These are phyloP conservation scores for Intubia oerlemansii DNA, from an alignment of 2,329 filamentous ascomycete species.

Conservation along the genomic window DNA sequence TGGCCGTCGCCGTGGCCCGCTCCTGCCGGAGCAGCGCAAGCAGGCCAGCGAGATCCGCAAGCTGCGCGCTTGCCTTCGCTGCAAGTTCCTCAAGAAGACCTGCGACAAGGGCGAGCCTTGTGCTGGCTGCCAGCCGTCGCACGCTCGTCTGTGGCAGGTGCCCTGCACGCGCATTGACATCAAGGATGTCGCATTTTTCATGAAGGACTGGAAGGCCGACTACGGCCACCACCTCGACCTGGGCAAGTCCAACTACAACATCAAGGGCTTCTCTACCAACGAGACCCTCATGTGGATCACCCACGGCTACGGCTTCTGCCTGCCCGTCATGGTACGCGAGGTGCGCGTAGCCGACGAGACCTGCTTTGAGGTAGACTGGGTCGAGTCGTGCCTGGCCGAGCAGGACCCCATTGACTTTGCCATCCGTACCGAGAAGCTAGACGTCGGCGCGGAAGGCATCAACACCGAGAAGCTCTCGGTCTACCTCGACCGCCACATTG, in stretches of 20 bases:
- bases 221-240: slow-evolving; percentile 78
- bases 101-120: slow-evolving; percentile 96
- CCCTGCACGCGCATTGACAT: slow-evolving; percentile 96
- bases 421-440: slow-evolving; percentile 69
- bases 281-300: slow-evolving; percentile 73
- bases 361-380: slow-evolving; percentile 87
- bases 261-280: slow-evolving; percentile 59
- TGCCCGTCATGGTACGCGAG: slow-evolving; percentile 84
- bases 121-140: slow-evolving; percentile 83
- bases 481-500: slow-evolving; percentile 89
- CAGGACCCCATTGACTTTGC: slow-evolving; percentile 64
- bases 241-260: slow-evolving; percentile 81
- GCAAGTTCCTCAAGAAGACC: slow-evolving; percentile 98
- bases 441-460: slow-evolving; percentile 75
- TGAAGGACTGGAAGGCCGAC: slow-evolving; percentile 98
- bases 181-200: slow-evolving; percentile 95
- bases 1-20: slow-evolving; percentile 69
- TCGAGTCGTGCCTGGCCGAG: slow-evolving; percentile 49
- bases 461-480: slow-evolving; percentile 63
- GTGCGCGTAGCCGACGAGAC: slow-evolving; percentile 82
- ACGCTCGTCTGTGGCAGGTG: slow-evolving; percentile 90
- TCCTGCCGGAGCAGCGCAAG: slow-evolving; percentile 83
- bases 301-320: slow-evolving; percentile 82
- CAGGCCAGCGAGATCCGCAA: slow-evolving; percentile 95
- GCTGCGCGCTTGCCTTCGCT: slow-evolving; percentile 76